phyloP scores from a whole-genome alignment of 495 filamentous ascomycete species.

The Podospora sp. region DNA sequence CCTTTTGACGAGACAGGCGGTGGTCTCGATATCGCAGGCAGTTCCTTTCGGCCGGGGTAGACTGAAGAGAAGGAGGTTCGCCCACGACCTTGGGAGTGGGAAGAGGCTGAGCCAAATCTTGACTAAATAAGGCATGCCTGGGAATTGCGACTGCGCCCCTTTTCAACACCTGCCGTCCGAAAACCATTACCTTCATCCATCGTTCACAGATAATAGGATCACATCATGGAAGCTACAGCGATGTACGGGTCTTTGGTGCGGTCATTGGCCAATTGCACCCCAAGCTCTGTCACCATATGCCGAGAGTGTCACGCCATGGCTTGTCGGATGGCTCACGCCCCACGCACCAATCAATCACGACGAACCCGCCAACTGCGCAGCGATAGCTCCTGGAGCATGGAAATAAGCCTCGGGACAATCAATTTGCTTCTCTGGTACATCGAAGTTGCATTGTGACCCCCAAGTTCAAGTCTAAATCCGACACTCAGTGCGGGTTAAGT shows the following conservation, averaged over 20 bases:
- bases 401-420: background rate
- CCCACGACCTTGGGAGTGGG: too few species aligned
- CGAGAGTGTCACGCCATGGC: background rate
- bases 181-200: background rate
- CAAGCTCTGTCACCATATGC: background rate
- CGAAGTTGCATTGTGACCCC: background rate
- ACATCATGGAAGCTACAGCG: background rate
- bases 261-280: background rate
- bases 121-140: too few species aligned
- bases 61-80: too few species aligned
- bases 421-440: background rate
- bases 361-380: background rate
- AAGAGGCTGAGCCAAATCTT: too few species aligned
- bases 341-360: background rate
- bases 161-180: too few species aligned
- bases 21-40: too few species aligned
- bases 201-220: background rate
- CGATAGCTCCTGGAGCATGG: background rate
- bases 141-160: too few species aligned
- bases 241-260: background rate
- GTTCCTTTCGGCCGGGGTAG: too few species aligned
- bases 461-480: conserved; percentile 6
- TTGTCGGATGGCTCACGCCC: background rate
- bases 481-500: background rate
- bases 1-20: too few species aligned